phyloP scores from a whole-genome alignment of 2,329 filamentous ascomycete species.

The Alternaria sp. region DNA sequence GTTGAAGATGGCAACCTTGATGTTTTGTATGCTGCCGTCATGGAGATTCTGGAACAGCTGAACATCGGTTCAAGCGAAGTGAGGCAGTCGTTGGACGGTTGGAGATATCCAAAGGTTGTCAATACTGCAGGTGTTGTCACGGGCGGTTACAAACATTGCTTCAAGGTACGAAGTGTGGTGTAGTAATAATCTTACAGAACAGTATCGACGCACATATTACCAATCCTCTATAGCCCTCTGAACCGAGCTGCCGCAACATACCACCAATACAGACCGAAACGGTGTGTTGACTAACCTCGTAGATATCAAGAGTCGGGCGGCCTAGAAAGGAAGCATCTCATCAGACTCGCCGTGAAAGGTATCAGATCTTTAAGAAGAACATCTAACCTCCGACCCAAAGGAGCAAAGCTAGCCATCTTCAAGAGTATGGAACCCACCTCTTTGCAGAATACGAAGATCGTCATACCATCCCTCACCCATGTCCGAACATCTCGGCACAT shows the following conservation, averaged over 20 bases:
- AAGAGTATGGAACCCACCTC: not conserved
- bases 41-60: slow-evolving; percentile 55
- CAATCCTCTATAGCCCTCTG: not conserved
- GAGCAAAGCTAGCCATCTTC: not conserved
- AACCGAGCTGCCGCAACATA: not conserved
- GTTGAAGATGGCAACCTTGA: slow-evolving; percentile 57
- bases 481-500: not conserved
- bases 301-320: not conserved
- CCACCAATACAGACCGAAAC: not conserved
- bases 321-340: not conserved
- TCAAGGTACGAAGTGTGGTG: not conserved
- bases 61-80: slow-evolving; percentile 42
- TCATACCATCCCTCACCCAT: not conserved
- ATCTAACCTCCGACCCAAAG: not conserved
- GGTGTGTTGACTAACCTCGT: not conserved
- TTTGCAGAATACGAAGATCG: not conserved
- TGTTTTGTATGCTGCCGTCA: slow-evolving; percentile 53
- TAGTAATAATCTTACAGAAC: not conserved
- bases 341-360: not conserved
- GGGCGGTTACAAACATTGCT: not conserved
- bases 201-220: not conserved
- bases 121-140: not conserved
- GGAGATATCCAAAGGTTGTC: not conserved
- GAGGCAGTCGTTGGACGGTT: not conserved
- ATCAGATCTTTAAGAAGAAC: not conserved